Evolutionary conservation across 1,139 yeast species (phyloP).

Genomic region (Taiozyma sp.): DNA sequence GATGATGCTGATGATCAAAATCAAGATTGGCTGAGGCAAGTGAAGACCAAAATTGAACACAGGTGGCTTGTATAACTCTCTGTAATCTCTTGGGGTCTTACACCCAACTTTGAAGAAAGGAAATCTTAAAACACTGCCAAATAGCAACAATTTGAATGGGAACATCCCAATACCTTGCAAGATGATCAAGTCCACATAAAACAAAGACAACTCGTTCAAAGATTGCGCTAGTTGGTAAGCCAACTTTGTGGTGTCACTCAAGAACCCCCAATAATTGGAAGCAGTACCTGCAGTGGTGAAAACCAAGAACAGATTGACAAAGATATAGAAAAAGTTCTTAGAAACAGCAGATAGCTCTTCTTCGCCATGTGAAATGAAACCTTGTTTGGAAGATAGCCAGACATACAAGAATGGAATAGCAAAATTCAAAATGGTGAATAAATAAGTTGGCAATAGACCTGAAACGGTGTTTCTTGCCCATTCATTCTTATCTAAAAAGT

Average conservation of each 20-base stretch:
- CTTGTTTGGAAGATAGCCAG: slow-evolving; percentile 62
- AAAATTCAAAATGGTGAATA: slow-evolving; percentile 63
- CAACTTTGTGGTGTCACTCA: slow-evolving; percentile 69
- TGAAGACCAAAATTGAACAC: slow-evolving; percentile 76
- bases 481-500: slow-evolving; percentile 48
- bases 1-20: slow-evolving; percentile 66
- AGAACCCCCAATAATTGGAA: slow-evolving; percentile 67
- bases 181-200: slow-evolving; percentile 68
- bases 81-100: slow-evolving; percentile 63
- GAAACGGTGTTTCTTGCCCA: slow-evolving; percentile 72
- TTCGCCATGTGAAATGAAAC: slow-evolving; percentile 69
- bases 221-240: slow-evolving; percentile 72
- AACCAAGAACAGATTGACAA: slow-evolving; percentile 71
- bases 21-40: slow-evolving; percentile 74
- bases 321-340: slow-evolving; percentile 72
- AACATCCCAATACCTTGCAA: slow-evolving; percentile 77
- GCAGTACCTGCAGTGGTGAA: slow-evolving; percentile 81
- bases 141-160: slow-evolving; percentile 58
- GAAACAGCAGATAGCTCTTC: slow-evolving; percentile 70
- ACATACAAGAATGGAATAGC: slow-evolving; percentile 65
- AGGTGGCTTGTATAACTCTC: slow-evolving; percentile 71
- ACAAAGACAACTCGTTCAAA: slow-evolving; percentile 59
- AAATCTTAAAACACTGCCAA: slow-evolving; percentile 61
- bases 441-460: slow-evolving; percentile 69
- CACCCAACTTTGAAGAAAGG: slow-evolving; percentile 52